Conservation (phyloP, 176 grass and related monocot species). For the Bonia amplexicaulis region DNA sequence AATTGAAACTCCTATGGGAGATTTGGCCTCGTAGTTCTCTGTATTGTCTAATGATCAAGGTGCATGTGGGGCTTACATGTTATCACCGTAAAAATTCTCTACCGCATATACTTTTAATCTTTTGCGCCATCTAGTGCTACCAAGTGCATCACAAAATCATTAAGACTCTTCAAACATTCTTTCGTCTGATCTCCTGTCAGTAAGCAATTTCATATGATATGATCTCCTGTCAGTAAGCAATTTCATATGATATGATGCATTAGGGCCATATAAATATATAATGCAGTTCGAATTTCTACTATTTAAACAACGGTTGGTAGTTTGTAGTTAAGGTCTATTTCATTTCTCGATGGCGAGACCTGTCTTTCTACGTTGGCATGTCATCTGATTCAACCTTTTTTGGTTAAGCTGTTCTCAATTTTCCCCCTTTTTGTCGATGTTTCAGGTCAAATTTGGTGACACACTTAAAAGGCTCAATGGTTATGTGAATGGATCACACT, state of each 20-base stretch:
- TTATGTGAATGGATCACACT: conserved; percentile 20
- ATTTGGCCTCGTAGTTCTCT: background rate
- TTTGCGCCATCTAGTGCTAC: background rate
- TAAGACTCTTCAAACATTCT: background rate
- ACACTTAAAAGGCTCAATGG: conserved; percentile 70
- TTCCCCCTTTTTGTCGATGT: background rate
- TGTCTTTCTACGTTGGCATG: background rate
- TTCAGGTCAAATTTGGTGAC: conserved; percentile 83
- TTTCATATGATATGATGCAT: background rate
- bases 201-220: background rate
- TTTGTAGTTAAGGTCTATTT: background rate
- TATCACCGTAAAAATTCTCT: background rate
- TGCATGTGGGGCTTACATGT: background rate
- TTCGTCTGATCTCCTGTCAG: background rate
- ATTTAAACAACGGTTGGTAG: background rate
- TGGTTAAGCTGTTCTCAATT: background rate
- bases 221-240: background rate
- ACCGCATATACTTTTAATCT: background rate
- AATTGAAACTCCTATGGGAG: background rate
- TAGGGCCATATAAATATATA: background rate
- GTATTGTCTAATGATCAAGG: background rate
- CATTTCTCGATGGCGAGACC: background rate
- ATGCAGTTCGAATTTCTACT: background rate
- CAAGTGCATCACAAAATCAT: background rate
- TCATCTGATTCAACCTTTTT: background rate